Percentiles rank a stretch among this genome's conserved stretches.
phyloP scores from a whole-genome alignment of 441 rosid species.

The Bruguiera hainesii region DNA sequence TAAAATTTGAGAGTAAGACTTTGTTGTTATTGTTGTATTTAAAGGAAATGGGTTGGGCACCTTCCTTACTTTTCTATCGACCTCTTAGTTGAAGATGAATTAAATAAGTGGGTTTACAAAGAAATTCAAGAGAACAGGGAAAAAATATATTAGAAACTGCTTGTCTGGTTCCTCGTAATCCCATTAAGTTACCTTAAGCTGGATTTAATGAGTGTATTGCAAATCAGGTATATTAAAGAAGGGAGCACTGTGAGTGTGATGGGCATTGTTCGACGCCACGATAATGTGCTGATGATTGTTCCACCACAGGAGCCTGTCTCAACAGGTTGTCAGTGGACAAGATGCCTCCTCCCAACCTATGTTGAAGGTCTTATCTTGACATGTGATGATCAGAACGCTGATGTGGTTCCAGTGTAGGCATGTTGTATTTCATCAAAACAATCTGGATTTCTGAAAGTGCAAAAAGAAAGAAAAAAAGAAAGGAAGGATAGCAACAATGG shows the following conservation, averaged over 20 bases:
- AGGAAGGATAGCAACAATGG: background rate
- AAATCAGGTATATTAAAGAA: conserved; percentile 73
- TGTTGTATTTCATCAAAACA: background rate
- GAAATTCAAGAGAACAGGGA: too few species aligned
- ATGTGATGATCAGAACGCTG: conserved; percentile 64
- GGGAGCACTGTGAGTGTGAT: conserved; percentile 92
- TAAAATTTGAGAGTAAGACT: too few species aligned
- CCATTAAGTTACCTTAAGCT: background rate
- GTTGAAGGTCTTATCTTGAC: conserved; percentile 76
- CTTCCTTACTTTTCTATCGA: too few species aligned
- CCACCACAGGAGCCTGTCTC: conserved; percentile 70
- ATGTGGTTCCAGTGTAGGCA: conserved; percentile 75
- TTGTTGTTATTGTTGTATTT: background rate
- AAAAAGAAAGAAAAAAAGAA: background rate
- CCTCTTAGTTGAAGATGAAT: too few species aligned
- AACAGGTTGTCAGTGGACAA: conserved; percentile 77
- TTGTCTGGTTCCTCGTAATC: background rate
- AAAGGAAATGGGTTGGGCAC: too few species aligned
- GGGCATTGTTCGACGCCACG: conserved; percentile 86
- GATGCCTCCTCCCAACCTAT: conserved; percentile 66
- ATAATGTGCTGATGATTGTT: conserved; percentile 78
- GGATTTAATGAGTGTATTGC: conserved; percentile 13
- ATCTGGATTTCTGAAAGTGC: conserved; percentile 22
- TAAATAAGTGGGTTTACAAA: too few species aligned
- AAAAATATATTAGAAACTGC: background rate